Evolutionary conservation across 768 basidiomycete genomes (phyloP).

Genomic region (Macrolepiota albuminosa): DNA sequence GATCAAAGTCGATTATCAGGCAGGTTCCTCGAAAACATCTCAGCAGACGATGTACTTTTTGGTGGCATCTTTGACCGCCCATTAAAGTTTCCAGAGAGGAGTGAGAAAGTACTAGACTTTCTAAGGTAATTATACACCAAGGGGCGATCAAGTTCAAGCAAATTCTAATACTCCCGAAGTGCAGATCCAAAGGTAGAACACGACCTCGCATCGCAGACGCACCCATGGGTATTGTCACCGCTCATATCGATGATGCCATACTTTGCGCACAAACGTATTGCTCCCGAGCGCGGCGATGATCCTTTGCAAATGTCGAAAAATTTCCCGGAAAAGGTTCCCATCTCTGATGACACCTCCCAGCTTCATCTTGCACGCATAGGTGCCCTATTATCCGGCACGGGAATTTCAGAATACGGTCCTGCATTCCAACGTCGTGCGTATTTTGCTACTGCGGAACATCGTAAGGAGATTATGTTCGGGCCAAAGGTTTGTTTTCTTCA

Average conservation of each 20-base stretch:
- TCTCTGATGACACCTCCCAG: conserved; percentile 54
- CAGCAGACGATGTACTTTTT: conserved; percentile 84
- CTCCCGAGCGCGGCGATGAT: background rate
- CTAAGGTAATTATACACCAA: conserved; percentile 50
- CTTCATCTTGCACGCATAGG: conserved; percentile 33
- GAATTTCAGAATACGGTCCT: conserved; percentile 7
- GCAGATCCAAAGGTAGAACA: conserved; percentile 88
- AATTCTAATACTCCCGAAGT: conserved; percentile 28
- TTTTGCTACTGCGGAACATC: conserved; percentile 52
- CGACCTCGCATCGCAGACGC: conserved; percentile 66
- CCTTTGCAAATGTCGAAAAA: background rate
- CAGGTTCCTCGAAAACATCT: conserved; percentile 62
- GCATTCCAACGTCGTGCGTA: conserved; percentile 28
- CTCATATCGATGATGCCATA: conserved; percentile 80
- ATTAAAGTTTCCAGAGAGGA: conserved; percentile 78
- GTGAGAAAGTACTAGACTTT: conserved; percentile 71
- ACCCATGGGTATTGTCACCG: conserved; percentile 91
- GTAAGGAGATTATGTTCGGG: conserved; percentile 57
- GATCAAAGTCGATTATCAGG: conserved; percentile 32
- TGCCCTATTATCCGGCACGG: conserved; percentile 6
- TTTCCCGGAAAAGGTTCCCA: conserved; percentile 49
- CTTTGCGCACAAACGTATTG: conserved; percentile 43
- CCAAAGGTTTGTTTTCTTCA: conserved; percentile 36
- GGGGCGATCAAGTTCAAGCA: too few species aligned
- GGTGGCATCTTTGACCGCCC: conserved; percentile 83